A percentile compares a stretch with the other conserved stretches of the same genome.
These are phyloP conservation scores for Aspergillus campestris DNA, from an alignment of 495 filamentous ascomycete genomes.

Conservation along the genomic window DNA sequence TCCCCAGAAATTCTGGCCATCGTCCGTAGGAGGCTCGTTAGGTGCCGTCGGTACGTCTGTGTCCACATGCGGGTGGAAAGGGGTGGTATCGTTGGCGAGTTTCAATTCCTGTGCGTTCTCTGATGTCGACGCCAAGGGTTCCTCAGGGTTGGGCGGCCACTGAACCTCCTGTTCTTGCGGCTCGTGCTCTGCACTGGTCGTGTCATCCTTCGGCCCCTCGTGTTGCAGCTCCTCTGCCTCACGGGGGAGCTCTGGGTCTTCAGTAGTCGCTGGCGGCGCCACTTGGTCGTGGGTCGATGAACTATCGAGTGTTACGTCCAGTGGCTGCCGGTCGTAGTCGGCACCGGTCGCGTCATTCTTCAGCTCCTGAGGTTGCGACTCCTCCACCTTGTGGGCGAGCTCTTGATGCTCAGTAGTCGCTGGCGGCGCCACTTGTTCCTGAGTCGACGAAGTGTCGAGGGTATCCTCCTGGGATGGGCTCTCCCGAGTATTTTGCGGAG, in stretches of 20 bases:
- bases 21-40: background rate
- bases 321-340: too few relatives aligned
- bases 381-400: background rate
- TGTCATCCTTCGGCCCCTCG: background rate
- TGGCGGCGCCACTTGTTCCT: background rate
- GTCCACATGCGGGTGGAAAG: background rate
- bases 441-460: background rate
- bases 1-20: slow-evolving; percentile 21
- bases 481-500: background rate
- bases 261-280: background rate
- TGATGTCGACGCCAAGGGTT: too few relatives aligned
- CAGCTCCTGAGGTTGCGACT: background rate
- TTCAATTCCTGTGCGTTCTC: too few relatives aligned
- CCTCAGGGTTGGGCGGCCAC: too few relatives aligned
- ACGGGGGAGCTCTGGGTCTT: background rate
- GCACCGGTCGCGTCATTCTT: background rate
- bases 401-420: background rate
- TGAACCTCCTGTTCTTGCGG: too few relatives aligned
- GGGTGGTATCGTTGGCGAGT: background rate
- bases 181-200: background rate
- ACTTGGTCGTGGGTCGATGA: background rate
- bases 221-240: background rate
- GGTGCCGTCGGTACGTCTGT: background rate
- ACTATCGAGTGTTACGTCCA: background rate
- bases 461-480: background rate